Percentiles rank a stretch among this genome's conserved stretches.
Evolutionary conservation across 495 filamentous ascomycete species (phyloP).

Genomic region (Penicillium pulvis): DNA sequence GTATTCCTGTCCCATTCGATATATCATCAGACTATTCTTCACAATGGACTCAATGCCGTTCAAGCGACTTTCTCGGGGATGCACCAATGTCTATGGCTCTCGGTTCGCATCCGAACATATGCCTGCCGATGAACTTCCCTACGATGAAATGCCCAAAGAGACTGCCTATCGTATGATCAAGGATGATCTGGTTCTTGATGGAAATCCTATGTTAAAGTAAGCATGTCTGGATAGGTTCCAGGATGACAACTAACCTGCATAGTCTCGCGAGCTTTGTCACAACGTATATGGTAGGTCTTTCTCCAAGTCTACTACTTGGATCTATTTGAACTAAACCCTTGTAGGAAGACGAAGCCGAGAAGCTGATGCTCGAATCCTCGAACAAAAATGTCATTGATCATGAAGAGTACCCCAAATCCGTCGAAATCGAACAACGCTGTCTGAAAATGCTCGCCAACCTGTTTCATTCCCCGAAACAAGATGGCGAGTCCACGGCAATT

Average conservation of each 20-base stretch:
- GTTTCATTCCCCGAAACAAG: conserved; percentile 69
- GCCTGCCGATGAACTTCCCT: conserved; percentile 15
- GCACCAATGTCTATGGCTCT: conserved; percentile 22
- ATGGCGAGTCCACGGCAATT: conserved; percentile 55
- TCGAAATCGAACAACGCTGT: conserved; percentile 87
- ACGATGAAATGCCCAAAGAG: conserved; percentile 20
- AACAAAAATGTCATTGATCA: conserved; percentile 92
- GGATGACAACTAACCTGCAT: background rate
- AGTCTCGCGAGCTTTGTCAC: conserved; percentile 26
- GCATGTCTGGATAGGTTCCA: background rate
- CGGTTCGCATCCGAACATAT: conserved; percentile 16
- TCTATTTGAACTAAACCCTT: background rate
- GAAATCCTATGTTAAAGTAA: conserved; percentile 19
- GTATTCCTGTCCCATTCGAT: background rate
- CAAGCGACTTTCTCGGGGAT: conserved; percentile 3
- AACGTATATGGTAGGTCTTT: conserved; percentile 22
- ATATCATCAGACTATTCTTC: background rate
- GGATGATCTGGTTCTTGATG: conserved; percentile 20
- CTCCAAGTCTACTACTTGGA: too few relatives aligned
- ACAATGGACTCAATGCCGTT: background rate
- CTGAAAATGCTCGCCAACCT: conserved; percentile 85
- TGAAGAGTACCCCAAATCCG: conserved; percentile 83
- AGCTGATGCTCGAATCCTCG: conserved; percentile 82
- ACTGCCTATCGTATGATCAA: conserved; percentile 20
- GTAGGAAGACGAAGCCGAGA: conserved; percentile 83